Conservation (phyloP, 768 basidiomycete genomes). For the Fibroporia radiculosa region DNA sequence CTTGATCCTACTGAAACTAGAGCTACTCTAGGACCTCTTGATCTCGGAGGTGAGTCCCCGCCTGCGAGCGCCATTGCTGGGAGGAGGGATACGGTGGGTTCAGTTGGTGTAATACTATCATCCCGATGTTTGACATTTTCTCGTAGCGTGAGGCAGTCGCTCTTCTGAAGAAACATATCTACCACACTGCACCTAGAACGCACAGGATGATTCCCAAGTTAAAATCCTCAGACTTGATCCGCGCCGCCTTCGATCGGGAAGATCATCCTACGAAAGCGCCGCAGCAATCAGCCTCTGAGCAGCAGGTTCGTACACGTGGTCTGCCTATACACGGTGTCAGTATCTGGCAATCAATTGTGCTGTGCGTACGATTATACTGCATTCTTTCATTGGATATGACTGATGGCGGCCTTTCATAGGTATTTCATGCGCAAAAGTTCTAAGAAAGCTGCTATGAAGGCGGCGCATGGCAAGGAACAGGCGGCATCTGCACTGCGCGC, state of each 20-base stretch:
- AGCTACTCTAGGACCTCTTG: constrained; percentile 43
- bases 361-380: constrained; percentile 25
- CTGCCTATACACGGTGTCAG: constrained; percentile 45
- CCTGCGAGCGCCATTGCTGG: constrained; percentile 68
- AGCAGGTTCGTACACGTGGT: constrained; percentile 35
- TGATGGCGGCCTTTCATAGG: constrained; percentile 18
- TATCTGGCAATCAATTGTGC: constrained; percentile 47
- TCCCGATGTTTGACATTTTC: not conserved
- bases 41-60: constrained; percentile 58
- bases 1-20: constrained; percentile 23
- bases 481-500: constrained; percentile 10
- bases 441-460: constrained; percentile 18
- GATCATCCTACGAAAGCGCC: constrained; percentile 40
- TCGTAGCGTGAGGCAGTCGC: constrained; percentile 45
- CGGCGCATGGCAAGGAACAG: constrained; percentile 15
- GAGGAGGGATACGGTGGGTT: constrained; percentile 54
- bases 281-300: constrained; percentile 48
- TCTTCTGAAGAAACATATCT: constrained; percentile 47
- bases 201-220: constrained; percentile 44
- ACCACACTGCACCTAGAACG: constrained; percentile 46
- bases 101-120: not conserved
- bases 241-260: constrained; percentile 42
- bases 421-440: constrained; percentile 41
- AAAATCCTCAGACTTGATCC: constrained; percentile 35
- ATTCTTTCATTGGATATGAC: not conserved